These are phyloP conservation scores for Cryptococcus sp. DNA, from an alignment of 1,284 basidiomycete species.

Conservation along the genomic window DNA sequence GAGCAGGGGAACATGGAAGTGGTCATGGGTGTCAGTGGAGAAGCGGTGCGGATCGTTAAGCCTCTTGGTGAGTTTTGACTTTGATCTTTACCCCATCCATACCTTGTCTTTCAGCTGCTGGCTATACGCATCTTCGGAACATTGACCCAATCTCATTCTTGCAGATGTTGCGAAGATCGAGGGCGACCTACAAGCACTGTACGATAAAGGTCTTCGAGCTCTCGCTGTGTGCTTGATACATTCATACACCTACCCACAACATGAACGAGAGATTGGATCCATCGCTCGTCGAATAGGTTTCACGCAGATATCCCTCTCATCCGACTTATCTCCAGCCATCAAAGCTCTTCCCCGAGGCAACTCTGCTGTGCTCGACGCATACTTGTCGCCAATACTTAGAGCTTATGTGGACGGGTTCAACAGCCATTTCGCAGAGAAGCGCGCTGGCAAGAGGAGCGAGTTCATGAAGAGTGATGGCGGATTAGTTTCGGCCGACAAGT, in stretches of 20 bases:
- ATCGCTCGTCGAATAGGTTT: slow-evolving; percentile 30
- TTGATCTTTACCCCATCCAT: not conserved
- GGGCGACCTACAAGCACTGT: slow-evolving; percentile 17
- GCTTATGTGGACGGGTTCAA: slow-evolving; percentile 54
- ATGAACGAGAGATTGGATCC: slow-evolving; percentile 23
- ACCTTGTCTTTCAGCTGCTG: no score
- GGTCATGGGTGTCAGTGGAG: slow-evolving; percentile 27
- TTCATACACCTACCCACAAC: slow-evolving; percentile 32
- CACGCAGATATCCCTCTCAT: slow-evolving; percentile 36
- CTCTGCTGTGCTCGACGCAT: slow-evolving; percentile 58
- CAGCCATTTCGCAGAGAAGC: slow-evolving; percentile 42
- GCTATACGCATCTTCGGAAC: no score
- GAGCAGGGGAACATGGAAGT: slow-evolving; percentile 9
- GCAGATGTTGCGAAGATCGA: slow-evolving; percentile 18
- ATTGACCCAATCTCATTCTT: not conserved
- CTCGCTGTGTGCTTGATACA: slow-evolving; percentile 29
- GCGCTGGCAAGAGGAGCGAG: slow-evolving; percentile 34
- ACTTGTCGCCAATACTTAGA: slow-evolving; percentile 56
- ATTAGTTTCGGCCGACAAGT: slow-evolving; percentile 28
- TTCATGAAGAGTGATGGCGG: slow-evolving; percentile 54
- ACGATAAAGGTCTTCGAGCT: slow-evolving; percentile 23
- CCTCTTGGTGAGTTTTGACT: slow-evolving; percentile 19
- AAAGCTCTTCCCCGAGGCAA: slow-evolving; percentile 56
- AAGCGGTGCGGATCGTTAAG: slow-evolving; percentile 27
- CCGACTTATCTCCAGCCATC: slow-evolving; percentile 27